phyloP scores from a whole-genome alignment of 2,329 filamentous ascomycete species.

The Harringtonia aguacate region DNA sequence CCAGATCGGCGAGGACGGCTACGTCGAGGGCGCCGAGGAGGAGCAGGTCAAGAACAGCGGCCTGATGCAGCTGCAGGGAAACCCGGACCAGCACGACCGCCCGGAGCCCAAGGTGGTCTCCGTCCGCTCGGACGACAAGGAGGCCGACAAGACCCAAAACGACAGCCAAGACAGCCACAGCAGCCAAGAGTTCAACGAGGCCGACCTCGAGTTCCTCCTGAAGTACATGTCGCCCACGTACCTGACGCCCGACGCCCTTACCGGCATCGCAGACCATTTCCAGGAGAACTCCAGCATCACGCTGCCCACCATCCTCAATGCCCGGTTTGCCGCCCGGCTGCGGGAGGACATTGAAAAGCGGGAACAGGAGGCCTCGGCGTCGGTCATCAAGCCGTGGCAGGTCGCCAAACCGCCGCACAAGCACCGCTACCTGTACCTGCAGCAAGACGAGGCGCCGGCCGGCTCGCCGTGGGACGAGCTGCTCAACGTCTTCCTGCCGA shows the following conservation, averaged over 20 bases:
- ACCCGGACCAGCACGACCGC: conserved; percentile 79
- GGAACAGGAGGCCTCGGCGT: conserved; percentile 44
- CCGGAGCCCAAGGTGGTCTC: conserved; percentile 52
- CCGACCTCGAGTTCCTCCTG: conserved; percentile 80
- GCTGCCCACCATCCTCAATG: conserved; percentile 65
- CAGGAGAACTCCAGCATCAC: conserved; percentile 75
- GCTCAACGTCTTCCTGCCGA: conserved; percentile 73
- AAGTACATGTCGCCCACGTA: conserved; percentile 86
- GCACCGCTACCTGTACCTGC: conserved; percentile 80
- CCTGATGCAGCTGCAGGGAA: conserved; percentile 83
- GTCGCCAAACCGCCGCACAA: conserved; percentile 89
- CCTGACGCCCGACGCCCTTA: conserved; percentile 81
- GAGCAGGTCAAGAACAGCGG: conserved; percentile 82
- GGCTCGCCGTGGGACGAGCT: conserved; percentile 62
- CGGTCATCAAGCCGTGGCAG: conserved; percentile 52
- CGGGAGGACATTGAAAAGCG: conserved; percentile 57
- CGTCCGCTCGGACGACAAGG: conserved; percentile 19
- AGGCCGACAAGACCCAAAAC: conserved; percentile 20
- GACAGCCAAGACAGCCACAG: conserved; percentile 33
- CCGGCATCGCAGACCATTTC: conserved; percentile 72
- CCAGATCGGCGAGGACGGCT: conserved; percentile 87
- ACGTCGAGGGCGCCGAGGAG: conserved; percentile 77
- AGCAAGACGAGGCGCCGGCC: conserved; percentile 33
- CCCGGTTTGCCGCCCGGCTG: conserved; percentile 66
- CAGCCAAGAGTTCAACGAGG: conserved; percentile 50